Base-by-base conservation (phyloP, 1,139 yeast genomes). In the Zhuliangozyma blackwelliae region DNA sequence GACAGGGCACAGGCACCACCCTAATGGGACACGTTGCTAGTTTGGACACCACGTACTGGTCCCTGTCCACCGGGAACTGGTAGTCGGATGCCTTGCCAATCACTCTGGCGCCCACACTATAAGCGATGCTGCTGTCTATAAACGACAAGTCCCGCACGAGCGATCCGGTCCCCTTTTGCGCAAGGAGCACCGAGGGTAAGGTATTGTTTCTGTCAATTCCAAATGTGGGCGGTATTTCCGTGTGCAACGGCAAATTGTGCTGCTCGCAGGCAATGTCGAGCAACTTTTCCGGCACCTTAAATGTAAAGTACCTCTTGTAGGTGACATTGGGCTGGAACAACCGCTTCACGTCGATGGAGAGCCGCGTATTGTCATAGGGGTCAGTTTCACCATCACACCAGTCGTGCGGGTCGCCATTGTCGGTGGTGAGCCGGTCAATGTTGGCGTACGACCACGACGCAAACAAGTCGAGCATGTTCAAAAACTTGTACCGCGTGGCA, bases 341-440 rank as follows among this genome's bases (percentile, higher is more conserved):
- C 22, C 72, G 50, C 44, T 63, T 63, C 20, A 67, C 61, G 41
- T 61, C 72, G 31, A 70, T 55, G 2, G 74, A 49, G n/a, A 70
- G 46, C 3, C 45, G 39, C 1, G 74, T 56, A 41, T 61, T 59
- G 46, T 70, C 76, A 40, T 52, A 59, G 3, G 75, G 74, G 45
- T 70, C 76, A 2, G 59, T 63, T 39, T 69, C 76, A 2, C 74
- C 74, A 22, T 58, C 65, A 49, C 75, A 69, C 75, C 75, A 70
- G 51, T 69, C 75, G 43, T 65, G 70, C 5, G 75, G 75, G 41
- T 69, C 72, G 1, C 74, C 75, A 39, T 67, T 55, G 45, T 70
- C 76, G 6, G 75, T 68, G 10, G 58, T 63, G 21, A 70, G 52
- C 29, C 76, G 48, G 45, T 66, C 72, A 26, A 70, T 69, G 45